Evolutionary conservation across 768 basidiomycete genomes (phyloP).

Genomic region (Filobasidium floriforme): DNA sequence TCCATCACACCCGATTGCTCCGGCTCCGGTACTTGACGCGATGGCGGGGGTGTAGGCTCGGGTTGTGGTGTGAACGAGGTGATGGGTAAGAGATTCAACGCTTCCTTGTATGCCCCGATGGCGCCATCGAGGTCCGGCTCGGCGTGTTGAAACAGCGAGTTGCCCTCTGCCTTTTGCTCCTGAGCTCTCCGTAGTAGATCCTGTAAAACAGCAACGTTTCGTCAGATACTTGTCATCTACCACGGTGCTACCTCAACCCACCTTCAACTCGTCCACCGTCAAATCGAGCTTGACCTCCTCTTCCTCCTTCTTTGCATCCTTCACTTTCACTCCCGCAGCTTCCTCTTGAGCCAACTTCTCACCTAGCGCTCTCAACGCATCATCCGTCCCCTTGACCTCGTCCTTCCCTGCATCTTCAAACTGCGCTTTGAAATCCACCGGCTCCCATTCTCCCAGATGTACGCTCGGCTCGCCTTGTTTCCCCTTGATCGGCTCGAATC

Average conservation of each 20-base stretch:
- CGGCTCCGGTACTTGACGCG: neutral
- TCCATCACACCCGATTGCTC: slow-evolving; percentile 31
- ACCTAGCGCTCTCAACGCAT: neutral
- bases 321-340: neutral
- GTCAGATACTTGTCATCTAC: neutral
- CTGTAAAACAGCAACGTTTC: slow-evolving; percentile 38
- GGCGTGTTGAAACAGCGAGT: slow-evolving; percentile 57
- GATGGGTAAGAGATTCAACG: slow-evolving; percentile 59
- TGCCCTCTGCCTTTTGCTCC: slow-evolving; percentile 66
- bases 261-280: slow-evolving; percentile 17
- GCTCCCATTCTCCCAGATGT: slow-evolving; percentile 1
- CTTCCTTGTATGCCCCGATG: slow-evolving; percentile 61
- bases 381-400: neutral
- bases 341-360: slow-evolving; percentile 2
- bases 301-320: neutral
- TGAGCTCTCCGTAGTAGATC: slow-evolving; percentile 52
- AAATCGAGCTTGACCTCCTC: slow-evolving; percentile 10
- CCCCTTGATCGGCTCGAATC: neutral
- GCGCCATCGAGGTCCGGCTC: slow-evolving; percentile 62
- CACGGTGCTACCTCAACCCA: slow-evolving; percentile 8
- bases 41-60: neutral
- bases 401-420: neutral
- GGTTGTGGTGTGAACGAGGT: slow-evolving; percentile 6
- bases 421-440: neutral
- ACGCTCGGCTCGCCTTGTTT: neutral